Evolutionary conservation across 148 eudicot species (phyloP), one percentile per base, ranked within the genome.

Genomic region (Persicaria maculosa): DNA sequence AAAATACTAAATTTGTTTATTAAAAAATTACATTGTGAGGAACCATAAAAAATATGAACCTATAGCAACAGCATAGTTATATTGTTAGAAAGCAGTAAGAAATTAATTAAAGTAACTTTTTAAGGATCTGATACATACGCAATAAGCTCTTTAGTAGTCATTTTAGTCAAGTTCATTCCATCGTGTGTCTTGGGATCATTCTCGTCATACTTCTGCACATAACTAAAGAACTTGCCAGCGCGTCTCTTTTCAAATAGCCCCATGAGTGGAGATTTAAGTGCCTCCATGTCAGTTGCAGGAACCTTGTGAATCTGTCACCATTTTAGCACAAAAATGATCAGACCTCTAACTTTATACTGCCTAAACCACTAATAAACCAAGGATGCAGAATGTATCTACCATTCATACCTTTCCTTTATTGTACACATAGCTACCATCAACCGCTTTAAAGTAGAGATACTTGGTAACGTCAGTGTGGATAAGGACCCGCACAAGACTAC

Each of bases 221-320:
- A 94, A 17, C 88, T 83, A 61, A 94, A 88, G 81, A 94, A 94
- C 64, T 94, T 91, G 40, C 97, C 83, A 83, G 96, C 93, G 75
- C 97, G 93, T 6, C 98, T 92, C 82, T 94, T 93, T 71, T 91
- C 98, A 82, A 94, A 91, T 75, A 94, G 85, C 36, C 98, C 98
- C 98, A 94, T 94, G 55, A 94, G 89, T 48, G 97, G 98, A 68
- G 98, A 93, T 80, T 89, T 93, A 74, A 93, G 82, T 55, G 98
- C 97, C 80, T 93, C 98, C 98, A 93, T 93, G 81, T 93, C 98
- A 79, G 91, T 93, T 36, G 98, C 98, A 44, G 98, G 98, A 70
- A 89, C 98, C 83, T 93, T 93, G 86, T 93, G 97, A 77, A 89
- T 81, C 98, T 93, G 74, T 64, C 68, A 47, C 75, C 81, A 64